Base-by-base conservation (phyloP, 2,329 filamentous ascomycete species). In the Fusarium algeriense region DNA sequence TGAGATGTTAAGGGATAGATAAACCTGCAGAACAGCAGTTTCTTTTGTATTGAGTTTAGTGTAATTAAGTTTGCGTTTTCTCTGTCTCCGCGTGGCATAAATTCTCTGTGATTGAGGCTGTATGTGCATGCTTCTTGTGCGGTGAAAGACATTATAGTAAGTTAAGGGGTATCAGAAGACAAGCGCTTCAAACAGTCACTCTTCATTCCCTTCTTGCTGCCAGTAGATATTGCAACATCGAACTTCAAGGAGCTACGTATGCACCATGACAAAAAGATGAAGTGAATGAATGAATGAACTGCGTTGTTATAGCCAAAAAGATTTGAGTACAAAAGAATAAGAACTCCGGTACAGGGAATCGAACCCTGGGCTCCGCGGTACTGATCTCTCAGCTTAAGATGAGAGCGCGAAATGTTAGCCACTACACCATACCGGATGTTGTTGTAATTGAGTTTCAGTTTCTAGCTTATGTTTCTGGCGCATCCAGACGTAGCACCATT, bases 331-430 rank as follows among this genome's bases (percentile, higher is more conserved):
- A 62, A 43, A 66, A 71, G 13, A n/a, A 4, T 6, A 10, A 32
- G 17, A 4, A 26, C 73, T 75, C 73, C 73, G 73, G 73, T 75
- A 75, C 73, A 75, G 73, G 73, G 73, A 75, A 75, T 75, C 73
- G 73, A 75, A 75, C 73, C 73, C 73, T 75, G 73, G 73, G 73
- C 73, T 75, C 73, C 73, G 73, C 73, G 73, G 73, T 35, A 46
- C 60, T 64, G 26, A 65, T 75, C 73, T 14, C 70, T 72, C 70
- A 75, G 17, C 8, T 70, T 14, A 59, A 52, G 20, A 57, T 78
- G 76, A 78, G 65, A 78, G 76, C 76, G 76, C 73, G 75, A 77
- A 78, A 78, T 78, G 76, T 78, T 78, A 76, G 76, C 76, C 76
- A 78, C 75, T 78, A 78, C 76, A 78, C 76, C 76, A 78, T 78